These are phyloP conservation scores for Erodium moschatum DNA, from an alignment of 441 rosid species.

Conservation along the genomic window DNA sequence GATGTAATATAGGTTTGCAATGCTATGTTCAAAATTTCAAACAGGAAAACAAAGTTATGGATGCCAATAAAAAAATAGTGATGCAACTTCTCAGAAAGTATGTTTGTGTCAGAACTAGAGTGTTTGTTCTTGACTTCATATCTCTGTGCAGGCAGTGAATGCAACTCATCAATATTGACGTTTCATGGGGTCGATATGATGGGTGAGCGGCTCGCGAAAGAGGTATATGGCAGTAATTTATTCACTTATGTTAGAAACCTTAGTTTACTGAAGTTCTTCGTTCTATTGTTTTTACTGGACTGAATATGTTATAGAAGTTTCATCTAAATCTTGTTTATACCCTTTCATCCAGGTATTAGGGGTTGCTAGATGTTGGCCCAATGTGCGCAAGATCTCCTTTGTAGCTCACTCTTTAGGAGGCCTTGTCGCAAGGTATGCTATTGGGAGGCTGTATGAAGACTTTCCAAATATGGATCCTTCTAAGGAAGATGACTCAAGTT, in stretches of 20 bases:
- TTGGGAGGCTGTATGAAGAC: conserved; percentile 63
- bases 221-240: conserved; percentile 39
- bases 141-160: conserved; percentile 59
- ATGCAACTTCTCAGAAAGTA: not conserved
- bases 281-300: not conserved
- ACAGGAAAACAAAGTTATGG: not conserved
- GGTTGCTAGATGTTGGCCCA: conserved; percentile 49
- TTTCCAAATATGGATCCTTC: conserved; percentile 20
- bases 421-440: conserved; percentile 83
- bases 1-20: not conserved
- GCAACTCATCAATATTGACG: conserved; percentile 65
- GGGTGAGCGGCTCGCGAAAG: conserved; percentile 88
- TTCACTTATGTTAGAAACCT: conserved; percentile 10
- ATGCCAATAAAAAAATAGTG: not conserved
- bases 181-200: conserved; percentile 86
- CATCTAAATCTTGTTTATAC: too few relatives aligned
- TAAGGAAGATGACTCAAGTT: conserved; percentile 22
- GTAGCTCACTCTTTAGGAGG: conserved; percentile 97
- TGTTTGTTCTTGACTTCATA: not conserved
- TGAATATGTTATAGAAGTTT: not conserved
- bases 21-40: not conserved
- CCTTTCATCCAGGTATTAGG: conserved; percentile 43
- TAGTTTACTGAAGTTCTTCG: conserved; percentile 5
- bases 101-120: not conserved
- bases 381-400: conserved; percentile 68